A percentile compares a stretch with the other conserved stretches of the same genome.
Conservation (phyloP, 805 yeast genomes). For the Scheffersomyces ergatensis region DNA sequence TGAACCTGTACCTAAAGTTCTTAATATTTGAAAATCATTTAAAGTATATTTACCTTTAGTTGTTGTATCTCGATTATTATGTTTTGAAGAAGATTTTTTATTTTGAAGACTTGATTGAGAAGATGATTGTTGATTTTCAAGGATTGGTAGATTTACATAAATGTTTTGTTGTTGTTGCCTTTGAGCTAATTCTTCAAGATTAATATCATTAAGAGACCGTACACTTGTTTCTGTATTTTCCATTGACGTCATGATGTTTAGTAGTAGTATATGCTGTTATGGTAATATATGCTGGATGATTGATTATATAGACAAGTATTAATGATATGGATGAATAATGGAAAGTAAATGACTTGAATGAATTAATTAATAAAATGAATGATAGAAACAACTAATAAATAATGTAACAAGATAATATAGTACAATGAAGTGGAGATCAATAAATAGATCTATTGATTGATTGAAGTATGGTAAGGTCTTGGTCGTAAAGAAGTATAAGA, state of each 20-base stretch:
- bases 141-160: constrained; percentile 15
- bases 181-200: constrained; percentile 23
- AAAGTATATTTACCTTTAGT: constrained; percentile 59
- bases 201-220: constrained; percentile 23
- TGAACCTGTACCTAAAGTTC: constrained; percentile 61
- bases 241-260: constrained; percentile 22
- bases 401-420: too few species aligned
- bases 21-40: constrained; percentile 52
- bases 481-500: too few species aligned
- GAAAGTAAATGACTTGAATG: too few species aligned
- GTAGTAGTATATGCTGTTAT: too few species aligned
- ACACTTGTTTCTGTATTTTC: constrained; percentile 18
- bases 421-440: too few species aligned
- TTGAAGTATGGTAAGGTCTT: too few species aligned
- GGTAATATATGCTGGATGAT: too few species aligned
- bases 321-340: too few species aligned
- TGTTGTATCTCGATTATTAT: constrained; percentile 28
- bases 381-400: too few species aligned
- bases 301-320: too few species aligned
- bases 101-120: background rate
- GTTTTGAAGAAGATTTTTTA: constrained; percentile 9
- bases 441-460: too few species aligned
- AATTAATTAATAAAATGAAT: too few species aligned
- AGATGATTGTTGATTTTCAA: constrained; percentile 6
- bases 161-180: constrained; percentile 28